These are phyloP conservation scores for Arachis hypogaea DNA, from an alignment of 306 rosid species.

Conservation along the genomic window DNA sequence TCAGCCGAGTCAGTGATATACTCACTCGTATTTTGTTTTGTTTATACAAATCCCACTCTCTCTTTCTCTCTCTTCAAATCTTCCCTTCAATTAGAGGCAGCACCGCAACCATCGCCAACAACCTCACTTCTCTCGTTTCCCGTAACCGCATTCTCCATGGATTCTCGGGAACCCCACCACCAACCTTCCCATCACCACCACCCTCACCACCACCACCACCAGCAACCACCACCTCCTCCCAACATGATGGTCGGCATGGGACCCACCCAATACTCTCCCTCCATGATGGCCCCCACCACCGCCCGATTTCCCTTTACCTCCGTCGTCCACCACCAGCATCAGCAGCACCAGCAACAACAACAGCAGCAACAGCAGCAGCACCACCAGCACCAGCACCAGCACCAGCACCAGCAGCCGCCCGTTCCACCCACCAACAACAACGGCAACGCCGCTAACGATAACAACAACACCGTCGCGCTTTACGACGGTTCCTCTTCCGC, in stretches of 20 bases:
- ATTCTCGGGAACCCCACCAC: conserved; percentile 57
- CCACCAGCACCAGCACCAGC: conserved; percentile 36
- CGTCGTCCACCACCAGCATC: conserved; percentile 33
- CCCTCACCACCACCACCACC: conserved; percentile 7
- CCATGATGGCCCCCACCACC: conserved; percentile 53
- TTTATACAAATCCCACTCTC: neutral
- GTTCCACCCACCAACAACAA: neutral
- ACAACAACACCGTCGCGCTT: conserved; percentile 21
- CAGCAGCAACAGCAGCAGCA: conserved; percentile 35
- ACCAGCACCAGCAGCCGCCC: conserved; percentile 24
- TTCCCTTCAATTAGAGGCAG: neutral
- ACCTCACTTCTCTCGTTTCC: neutral
- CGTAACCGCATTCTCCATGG: conserved; percentile 49
- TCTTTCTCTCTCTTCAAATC: neutral
- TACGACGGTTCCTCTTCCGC: conserved; percentile 60
- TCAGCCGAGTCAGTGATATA: no score
- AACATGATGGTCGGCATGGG: conserved; percentile 50
- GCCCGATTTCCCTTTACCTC: conserved; percentile 64
- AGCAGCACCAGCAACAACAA: conserved; percentile 19
- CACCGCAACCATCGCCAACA: neutral
- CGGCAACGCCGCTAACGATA: neutral
- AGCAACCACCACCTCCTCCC: conserved; percentile 39
- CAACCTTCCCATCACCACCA: conserved; percentile 24
- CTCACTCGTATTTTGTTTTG: no score
- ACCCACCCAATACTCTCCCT: conserved; percentile 46